These are phyloP conservation scores for Apiotrichum mycotoxinovorans DNA, from an alignment of 1,284 basidiomycete genomes.

Conservation along the genomic window DNA sequence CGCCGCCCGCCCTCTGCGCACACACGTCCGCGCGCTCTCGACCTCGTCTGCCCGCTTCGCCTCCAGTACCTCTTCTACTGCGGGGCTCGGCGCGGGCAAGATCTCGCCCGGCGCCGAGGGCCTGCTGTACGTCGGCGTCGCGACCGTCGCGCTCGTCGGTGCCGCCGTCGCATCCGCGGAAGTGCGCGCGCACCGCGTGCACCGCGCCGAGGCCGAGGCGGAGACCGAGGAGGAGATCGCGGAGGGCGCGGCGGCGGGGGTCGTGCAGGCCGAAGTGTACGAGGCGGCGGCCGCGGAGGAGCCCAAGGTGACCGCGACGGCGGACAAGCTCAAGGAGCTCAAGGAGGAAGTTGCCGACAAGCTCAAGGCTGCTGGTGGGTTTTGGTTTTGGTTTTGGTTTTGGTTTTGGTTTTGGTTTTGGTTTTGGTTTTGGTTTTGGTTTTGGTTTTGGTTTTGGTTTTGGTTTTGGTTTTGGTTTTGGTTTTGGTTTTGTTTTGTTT, in stretches of 20 bases:
- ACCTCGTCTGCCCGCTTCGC: background rate
- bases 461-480: too few species aligned
- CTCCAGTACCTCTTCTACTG: background rate
- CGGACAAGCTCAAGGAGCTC: too few species aligned
- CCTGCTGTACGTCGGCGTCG: background rate
- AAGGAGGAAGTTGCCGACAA: too few species aligned
- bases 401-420: too few species aligned
- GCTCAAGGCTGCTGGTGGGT: too few species aligned
- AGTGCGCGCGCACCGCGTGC: background rate
- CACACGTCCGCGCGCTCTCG: too few species aligned
- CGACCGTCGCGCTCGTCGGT: background rate
- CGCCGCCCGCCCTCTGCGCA: background rate
- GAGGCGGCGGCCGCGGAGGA: background rate
- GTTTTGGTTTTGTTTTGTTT: too few species aligned
- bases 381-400: too few species aligned
- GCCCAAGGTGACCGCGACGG: background rate
- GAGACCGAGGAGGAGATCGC: background rate
- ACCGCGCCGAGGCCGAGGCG: background rate
- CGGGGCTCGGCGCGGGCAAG: background rate
- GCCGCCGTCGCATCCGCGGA: background rate
- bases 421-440: too few species aligned
- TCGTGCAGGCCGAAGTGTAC: background rate
- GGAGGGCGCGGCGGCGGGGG: background rate
- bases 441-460: too few species aligned
- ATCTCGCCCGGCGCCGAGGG: background rate